Evolutionary conservation across 2,329 filamentous ascomycete species (phyloP).

Genomic region (Colletotrichum plurivorum): DNA sequence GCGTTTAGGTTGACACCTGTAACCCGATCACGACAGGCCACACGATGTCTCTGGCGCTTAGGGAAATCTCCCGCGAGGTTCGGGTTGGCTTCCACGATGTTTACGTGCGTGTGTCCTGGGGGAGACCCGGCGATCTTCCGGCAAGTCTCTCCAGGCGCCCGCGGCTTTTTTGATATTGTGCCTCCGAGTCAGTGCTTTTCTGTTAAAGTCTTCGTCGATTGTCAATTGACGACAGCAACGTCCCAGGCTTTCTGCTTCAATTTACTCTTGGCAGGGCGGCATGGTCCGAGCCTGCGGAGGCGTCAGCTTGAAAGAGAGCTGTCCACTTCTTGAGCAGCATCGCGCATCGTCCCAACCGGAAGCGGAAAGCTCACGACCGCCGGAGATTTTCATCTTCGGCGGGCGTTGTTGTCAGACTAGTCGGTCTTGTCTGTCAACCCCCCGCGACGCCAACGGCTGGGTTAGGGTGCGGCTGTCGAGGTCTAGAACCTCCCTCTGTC

Average conservation of each 20-base stretch:
- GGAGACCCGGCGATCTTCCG: neutral
- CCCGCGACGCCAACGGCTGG: constrained; percentile 11
- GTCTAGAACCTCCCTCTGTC: neutral
- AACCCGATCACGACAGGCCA: constrained; percentile 35
- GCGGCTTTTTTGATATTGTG: too few relatives aligned
- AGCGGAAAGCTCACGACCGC: constrained; percentile 24
- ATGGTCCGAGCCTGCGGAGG: neutral
- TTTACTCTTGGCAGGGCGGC: too few relatives aligned
- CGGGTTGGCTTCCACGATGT: neutral
- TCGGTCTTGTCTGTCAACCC: neutral
- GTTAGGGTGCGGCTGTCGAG: neutral
- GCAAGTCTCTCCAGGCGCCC: too few relatives aligned
- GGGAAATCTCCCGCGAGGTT: constrained; percentile 4
- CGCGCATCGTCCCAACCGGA: constrained; percentile 7
- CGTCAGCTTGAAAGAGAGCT: neutral
- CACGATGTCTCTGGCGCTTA: neutral
- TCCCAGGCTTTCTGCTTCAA: too few relatives aligned
- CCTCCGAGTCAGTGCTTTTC: too few relatives aligned
- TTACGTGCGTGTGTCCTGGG: neutral
- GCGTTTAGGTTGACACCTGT: constrained; percentile 31
- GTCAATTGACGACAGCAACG: too few relatives aligned
- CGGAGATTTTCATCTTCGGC: neutral
- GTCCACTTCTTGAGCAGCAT: neutral
- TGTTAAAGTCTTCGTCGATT: too few relatives aligned
- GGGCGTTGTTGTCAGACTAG: neutral